phyloP scores from a whole-genome alignment of 1,284 basidiomycete species.

The Vanrija humicola region DNA sequence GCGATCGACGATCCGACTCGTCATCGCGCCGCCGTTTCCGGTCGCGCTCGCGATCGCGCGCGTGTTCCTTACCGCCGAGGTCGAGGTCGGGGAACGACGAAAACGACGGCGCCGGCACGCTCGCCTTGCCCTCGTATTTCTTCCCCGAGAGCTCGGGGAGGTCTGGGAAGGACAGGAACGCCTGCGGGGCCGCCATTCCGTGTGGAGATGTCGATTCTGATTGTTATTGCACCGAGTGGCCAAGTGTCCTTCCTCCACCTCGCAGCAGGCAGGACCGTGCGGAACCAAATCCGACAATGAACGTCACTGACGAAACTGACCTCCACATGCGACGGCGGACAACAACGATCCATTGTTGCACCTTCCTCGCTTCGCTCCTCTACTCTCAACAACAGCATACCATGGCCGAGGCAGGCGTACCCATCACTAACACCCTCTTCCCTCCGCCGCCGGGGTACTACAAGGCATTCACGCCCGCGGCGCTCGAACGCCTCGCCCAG shows the following conservation, averaged over 20 bases:
- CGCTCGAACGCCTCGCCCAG: conserved; percentile 3
- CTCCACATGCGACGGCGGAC: background rate
- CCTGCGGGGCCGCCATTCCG: conserved; percentile 9
- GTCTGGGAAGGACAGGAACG: conserved; percentile 16
- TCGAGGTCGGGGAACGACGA: conserved; percentile 20
- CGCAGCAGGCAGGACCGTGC: background rate
- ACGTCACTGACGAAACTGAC: background rate
- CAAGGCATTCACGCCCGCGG: conserved; percentile 31
- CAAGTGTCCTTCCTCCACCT: background rate
- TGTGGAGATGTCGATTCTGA: too few species aligned
- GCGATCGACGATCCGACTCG: background rate
- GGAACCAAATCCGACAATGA: background rate
- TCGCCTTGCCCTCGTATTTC: background rate
- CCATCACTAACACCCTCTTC: conserved; percentile 45
- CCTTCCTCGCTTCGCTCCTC: too few species aligned
- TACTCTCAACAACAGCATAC: background rate
- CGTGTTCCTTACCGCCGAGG: background rate
- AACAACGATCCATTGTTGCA: background rate
- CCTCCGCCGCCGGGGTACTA: conserved; percentile 44
- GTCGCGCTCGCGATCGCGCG: background rate
- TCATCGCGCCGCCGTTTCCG: background rate
- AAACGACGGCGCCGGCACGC: conserved; percentile 5
- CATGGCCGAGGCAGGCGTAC: conserved; percentile 19
- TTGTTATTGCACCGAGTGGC: background rate
- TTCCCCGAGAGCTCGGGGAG: background rate